Conservation (phyloP, 768 basidiomycete genomes). For the Amanita inopinata region DNA sequence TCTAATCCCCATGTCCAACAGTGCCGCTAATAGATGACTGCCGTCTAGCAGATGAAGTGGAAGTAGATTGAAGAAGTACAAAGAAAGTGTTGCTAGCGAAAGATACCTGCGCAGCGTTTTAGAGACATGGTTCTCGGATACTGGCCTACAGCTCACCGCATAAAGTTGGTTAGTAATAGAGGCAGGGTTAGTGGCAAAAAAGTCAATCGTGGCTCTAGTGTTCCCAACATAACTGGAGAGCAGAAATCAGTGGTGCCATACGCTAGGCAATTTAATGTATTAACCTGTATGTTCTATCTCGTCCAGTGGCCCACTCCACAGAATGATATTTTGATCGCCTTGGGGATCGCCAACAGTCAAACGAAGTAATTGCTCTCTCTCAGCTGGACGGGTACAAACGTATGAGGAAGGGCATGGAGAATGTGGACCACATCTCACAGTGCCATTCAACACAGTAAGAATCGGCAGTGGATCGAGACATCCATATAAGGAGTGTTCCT, state of each 20-base stretch:
- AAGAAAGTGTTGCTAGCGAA: constrained; percentile 57
- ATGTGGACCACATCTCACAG: constrained; percentile 30
- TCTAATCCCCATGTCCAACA: constrained; percentile 14
- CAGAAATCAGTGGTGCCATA: constrained; percentile 6
- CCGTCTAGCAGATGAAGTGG: constrained; percentile 71
- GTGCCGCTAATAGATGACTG: constrained; percentile 35
- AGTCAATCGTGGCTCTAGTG: constrained; percentile 31
- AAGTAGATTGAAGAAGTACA: constrained; percentile 77
- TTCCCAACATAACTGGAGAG: constrained; percentile 42
- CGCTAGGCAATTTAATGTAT: constrained; percentile 10
- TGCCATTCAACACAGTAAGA: constrained; percentile 25
- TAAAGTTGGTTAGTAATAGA: constrained; percentile 27
- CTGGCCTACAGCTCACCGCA: constrained; percentile 41
- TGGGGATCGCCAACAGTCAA: constrained; percentile 30
- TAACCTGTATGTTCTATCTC: constrained; percentile 64
- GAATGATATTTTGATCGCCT: constrained; percentile 29
- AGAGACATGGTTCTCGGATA: neutral
- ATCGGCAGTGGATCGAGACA: constrained; percentile 52
- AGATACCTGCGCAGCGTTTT: constrained; percentile 37
- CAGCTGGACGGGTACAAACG: constrained; percentile 45
- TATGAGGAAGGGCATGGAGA: constrained; percentile 24
- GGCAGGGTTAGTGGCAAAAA: constrained; percentile 37
- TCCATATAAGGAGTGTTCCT: constrained; percentile 22
- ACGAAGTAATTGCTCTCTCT: constrained; percentile 44
- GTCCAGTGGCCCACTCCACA: constrained; percentile 64